Evolutionary conservation across 2,329 filamentous ascomycete species (phyloP).

Genomic region (Claviceps digitariae): DNA sequence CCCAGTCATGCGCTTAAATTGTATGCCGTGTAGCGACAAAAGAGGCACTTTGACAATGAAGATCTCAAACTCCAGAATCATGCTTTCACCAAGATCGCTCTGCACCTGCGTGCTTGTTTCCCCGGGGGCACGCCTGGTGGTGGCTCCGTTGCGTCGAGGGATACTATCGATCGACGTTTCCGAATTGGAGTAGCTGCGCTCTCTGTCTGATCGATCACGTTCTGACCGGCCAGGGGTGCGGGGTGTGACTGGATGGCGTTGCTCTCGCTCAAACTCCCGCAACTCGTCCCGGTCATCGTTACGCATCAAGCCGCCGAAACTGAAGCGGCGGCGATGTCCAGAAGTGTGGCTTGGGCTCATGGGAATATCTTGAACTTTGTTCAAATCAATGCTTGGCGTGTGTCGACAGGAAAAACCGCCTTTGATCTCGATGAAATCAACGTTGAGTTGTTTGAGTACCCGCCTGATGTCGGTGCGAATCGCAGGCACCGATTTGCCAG

Average conservation of each 20-base stretch:
- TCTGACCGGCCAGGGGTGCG: slow-evolving; percentile 31
- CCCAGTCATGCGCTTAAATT: slow-evolving; percentile 92
- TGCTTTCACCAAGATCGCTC: slow-evolving; percentile 71
- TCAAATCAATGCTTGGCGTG: slow-evolving; percentile 75
- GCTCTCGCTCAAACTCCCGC: slow-evolving; percentile 40
- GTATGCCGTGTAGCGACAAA: slow-evolving; percentile 83
- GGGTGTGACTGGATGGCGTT: slow-evolving; percentile 22
- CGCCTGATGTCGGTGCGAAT: slow-evolving; percentile 86
- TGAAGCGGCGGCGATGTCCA: slow-evolving; percentile 64
- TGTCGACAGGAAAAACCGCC: slow-evolving; percentile 88
- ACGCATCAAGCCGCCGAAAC: slow-evolving; percentile 55
- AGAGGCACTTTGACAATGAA: slow-evolving; percentile 95
- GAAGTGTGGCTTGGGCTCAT: slow-evolving; percentile 42
- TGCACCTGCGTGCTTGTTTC: slow-evolving; percentile 90
- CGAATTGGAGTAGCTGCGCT: slow-evolving; percentile 74
- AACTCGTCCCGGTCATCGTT: slow-evolving; percentile 55
- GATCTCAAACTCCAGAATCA: slow-evolving; percentile 85
- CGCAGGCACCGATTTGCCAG: slow-evolving; percentile 71
- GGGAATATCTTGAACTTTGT: slow-evolving; percentile 53
- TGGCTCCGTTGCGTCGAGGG: slow-evolving; percentile 32
- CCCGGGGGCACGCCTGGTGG: slow-evolving; percentile 51
- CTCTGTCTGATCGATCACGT: slow-evolving; percentile 17
- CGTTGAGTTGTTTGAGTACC: slow-evolving; percentile 72
- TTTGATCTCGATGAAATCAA: slow-evolving; percentile 86
- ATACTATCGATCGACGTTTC: slow-evolving; percentile 71